A percentile compares a stretch with the other conserved stretches of the same genome.
These are phyloP conservation scores for Candida tunisiensis DNA, from an alignment of 1,139 yeast genomes.

Conservation along the genomic window DNA sequence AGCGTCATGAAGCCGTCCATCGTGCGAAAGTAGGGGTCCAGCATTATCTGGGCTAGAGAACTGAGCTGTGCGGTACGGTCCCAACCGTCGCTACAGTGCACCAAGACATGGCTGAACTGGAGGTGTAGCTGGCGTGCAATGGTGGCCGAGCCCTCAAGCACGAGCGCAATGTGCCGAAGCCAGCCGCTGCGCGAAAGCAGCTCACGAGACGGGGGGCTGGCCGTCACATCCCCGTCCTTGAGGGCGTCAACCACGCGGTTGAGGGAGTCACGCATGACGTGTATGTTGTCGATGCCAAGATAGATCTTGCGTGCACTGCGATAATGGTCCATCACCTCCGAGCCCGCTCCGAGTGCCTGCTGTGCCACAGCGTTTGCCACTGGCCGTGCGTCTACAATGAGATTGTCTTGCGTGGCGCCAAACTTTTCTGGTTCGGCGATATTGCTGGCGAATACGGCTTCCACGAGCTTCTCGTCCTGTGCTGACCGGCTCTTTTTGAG, in stretches of 20 bases:
- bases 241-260: conserved; percentile 44
- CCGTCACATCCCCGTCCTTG: conserved; percentile 47
- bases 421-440: conserved; percentile 14
- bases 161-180: conserved; percentile 54
- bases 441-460: conserved; percentile 47
- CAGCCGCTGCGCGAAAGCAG: conserved; percentile 54
- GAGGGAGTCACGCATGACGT: conserved; percentile 81
- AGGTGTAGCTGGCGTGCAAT: conserved; percentile 66
- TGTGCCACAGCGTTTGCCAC: conserved; percentile 93
- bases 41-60: conserved; percentile 67
- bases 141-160: conserved; percentile 63
- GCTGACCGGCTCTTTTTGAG: conserved; percentile 72
- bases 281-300: conserved; percentile 87
- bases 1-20: conserved; percentile 71
- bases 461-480: conserved; percentile 75
- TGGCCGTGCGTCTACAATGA: conserved; percentile 86
- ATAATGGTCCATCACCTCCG: conserved; percentile 83
- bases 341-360: conserved; percentile 92
- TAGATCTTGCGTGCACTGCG: conserved; percentile 50
- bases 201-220: conserved; percentile 26
- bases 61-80: conserved; percentile 87
- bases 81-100: conserved; percentile 99
- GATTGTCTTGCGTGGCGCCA: conserved; percentile 30
- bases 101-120: conserved; percentile 64
- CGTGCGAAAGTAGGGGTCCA: conserved; percentile 84